Evolutionary conservation across 1,139 yeast species (phyloP), one percentile per base, ranked within the genome.

Genomic region (Saccharomyces hybrid): DNA sequence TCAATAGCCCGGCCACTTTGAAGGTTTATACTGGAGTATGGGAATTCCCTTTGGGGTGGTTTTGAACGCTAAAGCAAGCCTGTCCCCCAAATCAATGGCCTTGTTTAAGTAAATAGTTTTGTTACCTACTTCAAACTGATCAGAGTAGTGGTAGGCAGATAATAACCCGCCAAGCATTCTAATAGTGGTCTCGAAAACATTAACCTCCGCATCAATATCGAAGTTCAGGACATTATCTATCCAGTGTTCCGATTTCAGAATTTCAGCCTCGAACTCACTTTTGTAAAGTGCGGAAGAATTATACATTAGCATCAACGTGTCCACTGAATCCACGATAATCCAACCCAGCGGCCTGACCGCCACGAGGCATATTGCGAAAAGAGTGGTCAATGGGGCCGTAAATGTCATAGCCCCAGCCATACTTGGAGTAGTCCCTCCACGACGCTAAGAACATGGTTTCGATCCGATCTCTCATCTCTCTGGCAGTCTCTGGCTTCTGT

Each of bases 291-390:
- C 72, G 44, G 84, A 84, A 8, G 78, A 73, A 52, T 89, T 79
- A 34, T 81, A 90, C 97, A 91, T 90, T 31, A 91, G 63, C 74
- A 83, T 78, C 75, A 91, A 73, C 0, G 97, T 88, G 66, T 93
- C 98, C 54, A 93, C 71, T 1, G 95, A 78, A 69, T 91, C 98
- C 6, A 91, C 95, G 64, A 91, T 85, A 70, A 91, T 88, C 97
- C 97, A 91, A 2, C 99, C 99, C 62, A 91, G 72, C 1, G 98
- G 97, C 6, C 84, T 84, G 0, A n/a, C 89, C 91, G 12, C 65
- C 58, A 12, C 61, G 54, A 7, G 66, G 62, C 90, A 89, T 86
- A 65, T 89, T 87, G 56, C 78, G 75, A n/a, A 89, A 90, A 1
- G 64, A 69, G 54, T 82, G 79, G 12, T 78, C 69, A 19, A 86